phyloP scores from a whole-genome alignment of 768 basidiomycete species.

The Collybia mongolica region DNA sequence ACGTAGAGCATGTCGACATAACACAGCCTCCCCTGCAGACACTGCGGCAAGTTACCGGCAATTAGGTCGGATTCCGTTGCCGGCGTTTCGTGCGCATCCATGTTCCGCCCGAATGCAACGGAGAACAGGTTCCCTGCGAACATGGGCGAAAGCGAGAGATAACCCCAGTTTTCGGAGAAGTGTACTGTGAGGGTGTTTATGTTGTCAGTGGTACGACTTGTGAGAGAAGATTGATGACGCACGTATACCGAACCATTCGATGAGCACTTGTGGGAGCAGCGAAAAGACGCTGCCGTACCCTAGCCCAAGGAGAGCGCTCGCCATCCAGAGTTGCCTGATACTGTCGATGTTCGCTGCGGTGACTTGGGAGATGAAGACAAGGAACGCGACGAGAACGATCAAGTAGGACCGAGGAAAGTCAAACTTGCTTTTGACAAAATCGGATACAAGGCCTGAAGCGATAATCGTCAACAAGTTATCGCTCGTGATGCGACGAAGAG shows the following conservation, averaged over 20 bases:
- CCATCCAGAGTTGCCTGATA: slow-evolving; percentile 66
- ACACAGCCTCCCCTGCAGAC: slow-evolving; percentile 56
- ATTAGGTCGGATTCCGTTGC: not conserved
- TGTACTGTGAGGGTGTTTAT: slow-evolving; percentile 39
- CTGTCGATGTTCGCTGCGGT: slow-evolving; percentile 52
- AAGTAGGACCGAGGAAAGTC: slow-evolving; percentile 66
- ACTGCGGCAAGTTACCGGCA: slow-evolving; percentile 32
- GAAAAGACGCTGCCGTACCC: slow-evolving; percentile 77
- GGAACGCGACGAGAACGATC: slow-evolving; percentile 60
- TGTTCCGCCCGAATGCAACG: slow-evolving; percentile 76
- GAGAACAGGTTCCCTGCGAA: slow-evolving; percentile 84
- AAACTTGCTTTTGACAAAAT: slow-evolving; percentile 56
- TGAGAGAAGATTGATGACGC: slow-evolving; percentile 27
- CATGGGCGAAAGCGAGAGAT: slow-evolving; percentile 68
- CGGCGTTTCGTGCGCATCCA: slow-evolving; percentile 61
- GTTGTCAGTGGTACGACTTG: not conserved
- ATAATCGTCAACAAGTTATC: too few relatives aligned
- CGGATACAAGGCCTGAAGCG: slow-evolving; percentile 60
- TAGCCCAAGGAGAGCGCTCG: slow-evolving; percentile 50
- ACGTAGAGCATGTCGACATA: slow-evolving; percentile 59
- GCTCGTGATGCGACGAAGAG: not conserved
- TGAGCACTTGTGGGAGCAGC: slow-evolving; percentile 67
- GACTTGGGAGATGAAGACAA: slow-evolving; percentile 75
- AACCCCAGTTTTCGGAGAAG: slow-evolving; percentile 88
- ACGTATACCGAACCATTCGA: slow-evolving; percentile 92